Base-by-base conservation (phyloP, 768 basidiomycete genomes). In the Agrocybe pediades region DNA sequence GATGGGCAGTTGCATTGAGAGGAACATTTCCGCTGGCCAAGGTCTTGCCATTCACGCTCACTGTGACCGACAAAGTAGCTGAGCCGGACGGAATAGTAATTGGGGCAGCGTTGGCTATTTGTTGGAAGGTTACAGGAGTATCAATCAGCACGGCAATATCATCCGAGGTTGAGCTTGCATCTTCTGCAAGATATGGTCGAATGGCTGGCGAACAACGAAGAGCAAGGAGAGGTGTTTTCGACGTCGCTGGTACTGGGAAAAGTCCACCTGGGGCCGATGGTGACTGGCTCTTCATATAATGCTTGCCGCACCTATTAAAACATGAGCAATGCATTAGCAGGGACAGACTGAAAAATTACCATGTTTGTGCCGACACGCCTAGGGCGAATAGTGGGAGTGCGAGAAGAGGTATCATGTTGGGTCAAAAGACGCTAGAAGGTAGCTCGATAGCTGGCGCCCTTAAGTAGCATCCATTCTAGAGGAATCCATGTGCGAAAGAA, bases 181-280 rank as follows among this genome's bases (percentile, higher is more conserved):
- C 84, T 57, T 80, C 82, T 15, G 78, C 75, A 20, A 86, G 75
- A 63, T 84, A 87, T 1, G 85, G 85, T 6, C 78, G 74, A 20
- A 85, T 77, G 2, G 81, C 80, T 24, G 82, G 83, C 8, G 76
- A 74, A 55, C 85, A 86, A 9, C 82, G 80, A 33, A 87, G 66
- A 7, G 83, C 80, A 21, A 86, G 74, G 36, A 83, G 74, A n/a
- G 83, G 69, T 1, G 62, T 64, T 0, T 69, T 46, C 6, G 58
- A 51, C 15, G 46, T 46, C 13, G 41, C 41, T 2, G 56, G 51
- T 40, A 55, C 45, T 4, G 55, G 57, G 29, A 64, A 65, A 44
- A 58, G 20, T 21, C 63, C 63, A 62, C 82, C 83, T 33, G 83
- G 82, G 6, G 72, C 66, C 6, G 72, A 68, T 24, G 77, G 49